Evolutionary conservation across 306 rosid genomes (phyloP).

Genomic region (Rosa lucieae): DNA sequence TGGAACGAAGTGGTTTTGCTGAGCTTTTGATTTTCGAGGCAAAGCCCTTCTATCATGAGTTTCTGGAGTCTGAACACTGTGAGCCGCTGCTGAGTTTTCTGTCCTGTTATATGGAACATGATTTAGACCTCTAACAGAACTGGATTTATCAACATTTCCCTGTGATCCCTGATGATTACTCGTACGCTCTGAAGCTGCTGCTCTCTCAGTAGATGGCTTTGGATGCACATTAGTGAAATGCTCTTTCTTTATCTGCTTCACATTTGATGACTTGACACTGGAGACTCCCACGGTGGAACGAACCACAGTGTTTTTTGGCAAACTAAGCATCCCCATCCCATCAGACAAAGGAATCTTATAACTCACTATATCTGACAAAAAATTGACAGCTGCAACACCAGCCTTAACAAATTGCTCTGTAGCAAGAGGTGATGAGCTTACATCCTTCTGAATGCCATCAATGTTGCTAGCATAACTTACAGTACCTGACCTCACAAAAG

Average conservation of each 20-base stretch:
- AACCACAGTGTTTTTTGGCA: constrained; percentile 58
- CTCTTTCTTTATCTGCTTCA: constrained; percentile 60
- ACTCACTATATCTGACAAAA: constrained; percentile 65
- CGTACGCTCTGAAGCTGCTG: constrained; percentile 40
- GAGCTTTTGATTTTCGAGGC: constrained; percentile 52
- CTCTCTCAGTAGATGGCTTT: constrained; percentile 44
- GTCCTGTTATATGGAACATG: constrained; percentile 45
- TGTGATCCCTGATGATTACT: constrained; percentile 45
- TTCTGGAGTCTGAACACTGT: constrained; percentile 31
- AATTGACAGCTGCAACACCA: constrained; percentile 76
- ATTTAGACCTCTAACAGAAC: constrained; percentile 40
- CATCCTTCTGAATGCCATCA: constrained; percentile 42
- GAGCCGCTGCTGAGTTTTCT: constrained; percentile 41
- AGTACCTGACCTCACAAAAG: constrained; percentile 45
- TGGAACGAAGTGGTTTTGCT: constrained; percentile 39
- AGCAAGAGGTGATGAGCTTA: constrained; percentile 35
- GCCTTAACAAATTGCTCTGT: constrained; percentile 73
- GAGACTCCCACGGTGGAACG: constrained; percentile 55
- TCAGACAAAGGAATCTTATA: constrained; percentile 64
- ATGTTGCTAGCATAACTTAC: constrained; percentile 46
- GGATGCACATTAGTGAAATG: constrained; percentile 54
- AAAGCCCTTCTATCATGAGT: constrained; percentile 39
- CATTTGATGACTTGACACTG: constrained; percentile 55
- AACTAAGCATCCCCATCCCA: constrained; percentile 56
- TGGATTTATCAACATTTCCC: constrained; percentile 52